These are phyloP conservation scores for Aspergillus fischeri DNA, from an alignment of 2,329 filamentous ascomycete genomes.

Conservation along the genomic window DNA sequence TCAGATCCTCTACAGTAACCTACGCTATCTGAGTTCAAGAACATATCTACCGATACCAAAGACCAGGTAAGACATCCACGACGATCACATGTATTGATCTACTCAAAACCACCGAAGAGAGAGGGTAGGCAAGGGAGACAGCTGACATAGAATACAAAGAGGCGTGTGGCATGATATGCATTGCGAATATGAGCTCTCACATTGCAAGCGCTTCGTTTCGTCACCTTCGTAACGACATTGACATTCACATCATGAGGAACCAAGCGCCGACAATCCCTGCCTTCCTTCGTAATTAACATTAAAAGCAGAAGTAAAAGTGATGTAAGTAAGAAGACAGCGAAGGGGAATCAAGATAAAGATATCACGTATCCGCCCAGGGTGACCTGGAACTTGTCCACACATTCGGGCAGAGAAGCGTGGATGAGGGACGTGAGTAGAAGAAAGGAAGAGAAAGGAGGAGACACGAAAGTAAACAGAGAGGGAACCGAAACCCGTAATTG, in stretches of 20 bases:
- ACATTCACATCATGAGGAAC: background rate
- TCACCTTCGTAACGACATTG: background rate
- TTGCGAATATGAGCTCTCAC: background rate
- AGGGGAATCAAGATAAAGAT: background rate
- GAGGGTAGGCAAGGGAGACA: background rate
- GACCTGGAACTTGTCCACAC: conserved; percentile 12
- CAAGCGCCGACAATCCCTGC: background rate
- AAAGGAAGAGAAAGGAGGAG: conserved; percentile 3
- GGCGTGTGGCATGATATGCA: background rate
- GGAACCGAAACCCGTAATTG: conserved; percentile 1
- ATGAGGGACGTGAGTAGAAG: background rate
- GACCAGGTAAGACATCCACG: background rate
- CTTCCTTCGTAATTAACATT: background rate
- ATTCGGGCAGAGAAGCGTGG: background rate
- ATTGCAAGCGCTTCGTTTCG: background rate
- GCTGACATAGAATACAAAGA: background rate
- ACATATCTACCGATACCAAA: background rate
- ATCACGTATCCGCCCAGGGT: conserved; percentile 1
- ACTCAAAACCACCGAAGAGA: background rate
- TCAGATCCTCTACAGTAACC: background rate
- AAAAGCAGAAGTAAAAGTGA: background rate
- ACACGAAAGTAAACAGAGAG: conserved; percentile 6
- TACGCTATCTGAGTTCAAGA: background rate
- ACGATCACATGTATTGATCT: background rate
- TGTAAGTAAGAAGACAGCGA: background rate